Evolutionary conservation across 495 filamentous ascomycete genomes (phyloP).

Genomic region (Penicillium turbatum): DNA sequence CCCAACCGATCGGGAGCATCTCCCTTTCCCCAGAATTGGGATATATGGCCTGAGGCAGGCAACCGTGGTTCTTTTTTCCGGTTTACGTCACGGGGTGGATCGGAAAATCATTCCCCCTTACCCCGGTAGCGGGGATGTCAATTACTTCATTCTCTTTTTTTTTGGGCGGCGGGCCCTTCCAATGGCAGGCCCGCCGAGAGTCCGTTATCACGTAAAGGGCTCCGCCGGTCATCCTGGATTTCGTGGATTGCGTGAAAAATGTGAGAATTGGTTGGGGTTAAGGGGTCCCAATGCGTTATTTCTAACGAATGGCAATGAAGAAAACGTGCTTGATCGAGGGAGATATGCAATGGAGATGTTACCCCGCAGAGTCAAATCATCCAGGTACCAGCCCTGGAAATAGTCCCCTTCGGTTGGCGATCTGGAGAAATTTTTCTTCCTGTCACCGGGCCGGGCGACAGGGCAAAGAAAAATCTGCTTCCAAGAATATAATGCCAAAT

Average conservation of each 20-base stretch:
- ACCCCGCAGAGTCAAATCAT: conserved; percentile 26
- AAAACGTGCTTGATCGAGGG: not conserved
- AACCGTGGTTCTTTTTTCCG: not conserved
- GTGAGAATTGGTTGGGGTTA: conserved; percentile 7
- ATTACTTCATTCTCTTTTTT: conserved; percentile 20
- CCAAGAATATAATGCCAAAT: not conserved
- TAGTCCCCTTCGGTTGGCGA: conserved; percentile 20
- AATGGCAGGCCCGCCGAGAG: conserved; percentile 25
- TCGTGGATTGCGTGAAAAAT: conserved; percentile 7
- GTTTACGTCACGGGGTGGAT: conserved; percentile 1
- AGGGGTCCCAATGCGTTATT: conserved; percentile 1
- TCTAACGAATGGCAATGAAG: not conserved
- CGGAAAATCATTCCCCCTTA: conserved; percentile 5
- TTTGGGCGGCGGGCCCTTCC: conserved; percentile 23
- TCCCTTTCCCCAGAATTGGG: not conserved
- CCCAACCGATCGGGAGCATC: not conserved
- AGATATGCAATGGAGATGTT: not conserved
- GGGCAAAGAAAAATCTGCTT: not conserved
- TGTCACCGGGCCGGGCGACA: conserved; percentile 19
- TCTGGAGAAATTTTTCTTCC: not conserved
- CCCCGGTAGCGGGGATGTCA: not conserved
- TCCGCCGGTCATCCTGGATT: conserved; percentile 9
- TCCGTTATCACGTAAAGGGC: conserved; percentile 25
- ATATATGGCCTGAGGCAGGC: not conserved
- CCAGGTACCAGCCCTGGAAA: conserved; percentile 22